A percentile compares a stretch with the other conserved stretches of the same genome.
Conservation (phyloP, 148 eudicot species). For the Silene conica region DNA sequence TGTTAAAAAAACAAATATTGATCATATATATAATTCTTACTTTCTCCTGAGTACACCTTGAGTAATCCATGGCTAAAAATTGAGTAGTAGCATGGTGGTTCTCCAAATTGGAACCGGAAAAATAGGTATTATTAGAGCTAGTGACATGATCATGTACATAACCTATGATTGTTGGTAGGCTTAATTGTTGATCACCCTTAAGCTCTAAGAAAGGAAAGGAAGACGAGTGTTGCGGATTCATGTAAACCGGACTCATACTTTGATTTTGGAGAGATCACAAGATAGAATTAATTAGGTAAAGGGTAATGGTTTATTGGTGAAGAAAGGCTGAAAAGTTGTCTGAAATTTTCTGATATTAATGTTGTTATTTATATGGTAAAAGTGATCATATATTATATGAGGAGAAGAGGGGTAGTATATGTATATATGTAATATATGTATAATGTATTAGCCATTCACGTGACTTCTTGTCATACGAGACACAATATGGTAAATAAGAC, state of each 20-base stretch:
- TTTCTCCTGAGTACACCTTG: slow-evolving; percentile 20
- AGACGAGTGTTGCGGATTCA: slow-evolving; percentile 27
- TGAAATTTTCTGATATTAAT: slow-evolving; percentile 8
- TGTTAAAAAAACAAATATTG: not conserved
- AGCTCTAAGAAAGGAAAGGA: slow-evolving; percentile 25
- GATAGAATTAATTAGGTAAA: not conserved
- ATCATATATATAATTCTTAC: not conserved
- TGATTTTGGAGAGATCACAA: not conserved
- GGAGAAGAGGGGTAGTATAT: not conserved
- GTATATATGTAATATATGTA: not conserved
- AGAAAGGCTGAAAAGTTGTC: slow-evolving; percentile 4
- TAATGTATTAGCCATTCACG: slow-evolving; percentile 26
- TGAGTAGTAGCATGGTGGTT: slow-evolving; percentile 13
- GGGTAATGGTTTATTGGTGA: slow-evolving; percentile 7
- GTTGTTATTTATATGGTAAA: slow-evolving; percentile 23
- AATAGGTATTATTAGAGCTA: slow-evolving; percentile 3
- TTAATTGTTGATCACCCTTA: slow-evolving; percentile 29
- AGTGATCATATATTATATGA: not conserved
- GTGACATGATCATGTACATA: slow-evolving; percentile 24
- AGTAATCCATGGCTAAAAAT: slow-evolving; percentile 21
- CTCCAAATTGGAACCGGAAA: slow-evolving; percentile 7
- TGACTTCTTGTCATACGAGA: slow-evolving; percentile 26
- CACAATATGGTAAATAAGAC: slow-evolving; percentile 26
- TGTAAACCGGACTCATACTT: slow-evolving; percentile 30
- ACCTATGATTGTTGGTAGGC: slow-evolving; percentile 16